phyloP scores from a whole-genome alignment of 176 grass and related monocot genomes.

The Guadua angustifolia region DNA sequence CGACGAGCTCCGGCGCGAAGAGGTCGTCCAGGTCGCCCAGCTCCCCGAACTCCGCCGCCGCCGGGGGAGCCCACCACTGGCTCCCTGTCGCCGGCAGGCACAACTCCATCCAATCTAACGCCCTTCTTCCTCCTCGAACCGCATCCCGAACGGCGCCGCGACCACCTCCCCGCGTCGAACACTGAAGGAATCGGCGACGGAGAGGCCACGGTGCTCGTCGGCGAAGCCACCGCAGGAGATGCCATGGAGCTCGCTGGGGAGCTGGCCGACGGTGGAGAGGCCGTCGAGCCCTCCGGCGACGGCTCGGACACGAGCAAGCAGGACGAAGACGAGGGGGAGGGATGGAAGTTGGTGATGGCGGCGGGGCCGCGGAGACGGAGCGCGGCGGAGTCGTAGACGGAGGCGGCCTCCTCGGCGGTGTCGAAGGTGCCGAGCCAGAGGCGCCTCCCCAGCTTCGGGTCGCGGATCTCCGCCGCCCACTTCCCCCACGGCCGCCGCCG shows the following conservation, averaged over 20 bases:
- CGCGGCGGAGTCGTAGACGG: slow-evolving; percentile 69
- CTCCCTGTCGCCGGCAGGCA: background rate
- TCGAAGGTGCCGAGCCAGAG: slow-evolving; percentile 92
- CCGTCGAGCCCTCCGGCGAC: slow-evolving; percentile 1
- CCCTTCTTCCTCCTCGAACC: background rate
- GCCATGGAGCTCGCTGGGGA: background rate
- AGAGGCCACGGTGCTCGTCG: background rate
- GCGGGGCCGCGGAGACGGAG: slow-evolving; percentile 55
- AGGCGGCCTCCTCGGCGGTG: slow-evolving; percentile 87
- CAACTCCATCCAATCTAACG: background rate
- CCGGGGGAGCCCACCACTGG: background rate
- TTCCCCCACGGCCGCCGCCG: slow-evolving; percentile 79
- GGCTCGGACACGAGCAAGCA: background rate
- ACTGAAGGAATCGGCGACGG: background rate
- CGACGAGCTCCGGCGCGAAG: slow-evolving; percentile 38
- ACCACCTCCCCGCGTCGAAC: slow-evolving; percentile 10
- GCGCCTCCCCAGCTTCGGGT: slow-evolving; percentile 55
- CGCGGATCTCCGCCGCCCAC: slow-evolving; percentile 89
- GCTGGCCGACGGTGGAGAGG: background rate
- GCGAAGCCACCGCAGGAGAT: background rate
- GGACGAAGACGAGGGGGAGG: background rate
- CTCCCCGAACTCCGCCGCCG: slow-evolving; percentile 47
- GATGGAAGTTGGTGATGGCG: slow-evolving; percentile 58
- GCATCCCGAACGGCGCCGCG: background rate
- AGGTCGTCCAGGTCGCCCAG: slow-evolving; percentile 47